These are phyloP conservation scores for Bipolaris sorokiniana DNA, from an alignment of 2,329 filamentous ascomycete species.

Conservation along the genomic window DNA sequence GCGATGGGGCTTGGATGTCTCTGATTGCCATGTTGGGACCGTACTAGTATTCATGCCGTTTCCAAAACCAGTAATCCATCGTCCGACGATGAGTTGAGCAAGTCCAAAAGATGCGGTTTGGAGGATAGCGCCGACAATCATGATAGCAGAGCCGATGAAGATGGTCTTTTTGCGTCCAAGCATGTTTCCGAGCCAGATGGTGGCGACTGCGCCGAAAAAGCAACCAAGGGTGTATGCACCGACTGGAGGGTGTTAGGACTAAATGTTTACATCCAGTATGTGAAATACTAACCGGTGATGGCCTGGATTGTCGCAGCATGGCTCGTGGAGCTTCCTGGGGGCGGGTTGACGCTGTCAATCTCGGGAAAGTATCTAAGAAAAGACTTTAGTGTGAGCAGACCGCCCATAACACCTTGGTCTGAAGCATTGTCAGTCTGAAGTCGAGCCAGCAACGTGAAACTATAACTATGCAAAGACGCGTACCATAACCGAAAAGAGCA, in stretches of 20 bases:
- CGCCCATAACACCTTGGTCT: conserved; percentile 63
- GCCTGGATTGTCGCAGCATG: conserved; percentile 53
- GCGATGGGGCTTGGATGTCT: conserved; percentile 55
- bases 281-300: conserved; percentile 40
- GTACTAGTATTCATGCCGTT: conserved; percentile 47
- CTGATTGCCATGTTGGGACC: conserved; percentile 56
- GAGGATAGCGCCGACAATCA: conserved; percentile 65
- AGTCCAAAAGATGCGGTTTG: conserved; percentile 60
- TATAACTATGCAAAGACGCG: conserved; percentile 16
- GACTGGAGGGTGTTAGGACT: conserved; percentile 20
- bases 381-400: conserved; percentile 69
- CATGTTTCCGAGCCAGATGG: conserved; percentile 61
- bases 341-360: conserved; percentile 49
- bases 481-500: conserved; percentile 68
- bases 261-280: conserved; percentile 10
- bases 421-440: conserved; percentile 12
- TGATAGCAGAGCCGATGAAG: conserved; percentile 64
- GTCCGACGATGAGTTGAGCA: conserved; percentile 54
- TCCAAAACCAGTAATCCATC: conserved; percentile 59
- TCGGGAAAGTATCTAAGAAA: conserved; percentile 59
- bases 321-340: conserved; percentile 36
- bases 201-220: conserved; percentile 53
- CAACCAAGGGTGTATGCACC: conserved; percentile 51
- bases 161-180: conserved; percentile 64
- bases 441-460: neutral